These are phyloP conservation scores for Capsicum rhomboideum DNA, from an alignment of 257 asterid species.

Conservation along the genomic window DNA sequence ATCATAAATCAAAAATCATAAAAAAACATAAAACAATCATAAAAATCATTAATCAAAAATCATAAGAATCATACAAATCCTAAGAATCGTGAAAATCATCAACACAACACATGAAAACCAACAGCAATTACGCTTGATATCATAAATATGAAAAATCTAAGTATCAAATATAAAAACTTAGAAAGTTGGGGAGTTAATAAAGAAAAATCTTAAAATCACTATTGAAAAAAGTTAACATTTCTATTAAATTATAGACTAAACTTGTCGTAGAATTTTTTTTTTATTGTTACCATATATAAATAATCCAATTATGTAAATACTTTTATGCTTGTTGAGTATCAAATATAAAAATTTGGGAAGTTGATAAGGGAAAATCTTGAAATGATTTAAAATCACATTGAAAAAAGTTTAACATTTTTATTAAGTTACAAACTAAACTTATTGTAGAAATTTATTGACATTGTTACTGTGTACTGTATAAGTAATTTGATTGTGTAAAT, in stretches of 20 bases:
- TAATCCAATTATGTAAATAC: background rate
- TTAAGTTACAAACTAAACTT: background rate
- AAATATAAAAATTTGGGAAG: background rate
- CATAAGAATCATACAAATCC: no score
- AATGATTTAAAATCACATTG: background rate
- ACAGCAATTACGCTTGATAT: no score
- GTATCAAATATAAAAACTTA: background rate
- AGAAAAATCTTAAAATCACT: no score
- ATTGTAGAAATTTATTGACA: background rate
- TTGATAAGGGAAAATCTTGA: background rate
- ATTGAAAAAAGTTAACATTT: background rate
- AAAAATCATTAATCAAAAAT: no score
- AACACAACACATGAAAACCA: no score
- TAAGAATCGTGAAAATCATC: no score
- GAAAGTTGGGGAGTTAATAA: background rate
- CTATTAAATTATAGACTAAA: background rate
- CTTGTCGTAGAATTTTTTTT: background rate
- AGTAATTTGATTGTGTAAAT: background rate
- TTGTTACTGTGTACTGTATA: background rate
- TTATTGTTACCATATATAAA: background rate
- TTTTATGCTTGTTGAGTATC: background rate
- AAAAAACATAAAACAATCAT: no score
- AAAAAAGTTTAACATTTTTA: background rate
- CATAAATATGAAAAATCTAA: background rate
- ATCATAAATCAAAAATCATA: no score